Evolutionary conservation across 306 rosid genomes (phyloP), one percentile per base, ranked within the genome.

Genomic region (Psophocarpus tetragonolobus): DNA sequence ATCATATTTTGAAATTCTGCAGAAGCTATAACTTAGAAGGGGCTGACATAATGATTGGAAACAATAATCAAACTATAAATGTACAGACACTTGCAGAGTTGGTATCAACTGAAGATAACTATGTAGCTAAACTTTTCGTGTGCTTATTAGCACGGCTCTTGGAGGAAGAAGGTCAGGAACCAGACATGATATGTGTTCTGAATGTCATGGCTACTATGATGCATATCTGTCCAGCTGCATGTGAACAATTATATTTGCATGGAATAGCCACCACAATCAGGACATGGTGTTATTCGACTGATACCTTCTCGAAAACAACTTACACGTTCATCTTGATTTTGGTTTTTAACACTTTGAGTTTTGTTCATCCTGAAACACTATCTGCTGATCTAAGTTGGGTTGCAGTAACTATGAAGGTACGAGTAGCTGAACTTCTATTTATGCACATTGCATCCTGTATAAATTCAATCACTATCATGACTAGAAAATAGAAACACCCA

Each of bases 1-100:
- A 66, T 81, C 97, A 95, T 87, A 86, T 92, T 78, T 82, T 91
- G 87, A 85, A 88, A 80, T 87, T 92, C 60, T 87, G 96, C 87
- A 65, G 88, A 85, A 88, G 82, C 75, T 76, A 54, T 82, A 67
- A 74, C 67, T 74, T 82, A 53, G 78, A 78, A 77, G 84, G 82
- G 63, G 78, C 81, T 17, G 78, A 44, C 74, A 67, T 57, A 80
- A 77, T 74, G 15, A 57, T 70, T 12, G 84, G 84, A 72, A 83
- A 73, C 66, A 75, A 79, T 33, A 48, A 68, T 78, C 87, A 66
- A 71, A 70, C 81, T 70, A 36, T 88, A 54, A 84, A 79, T 76
- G 88, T 75, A 45, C 73, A 76, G 79, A 87, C 85, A 50, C 87
- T 95, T 79, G 91, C 97, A n/a, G 91, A 87, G 78, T 81, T 92